A percentile compares a stretch with the other conserved stretches of the same genome.
phyloP scores from a whole-genome alignment of 2,329 filamentous ascomycete species.

The Pseudocercospora fuligena region DNA sequence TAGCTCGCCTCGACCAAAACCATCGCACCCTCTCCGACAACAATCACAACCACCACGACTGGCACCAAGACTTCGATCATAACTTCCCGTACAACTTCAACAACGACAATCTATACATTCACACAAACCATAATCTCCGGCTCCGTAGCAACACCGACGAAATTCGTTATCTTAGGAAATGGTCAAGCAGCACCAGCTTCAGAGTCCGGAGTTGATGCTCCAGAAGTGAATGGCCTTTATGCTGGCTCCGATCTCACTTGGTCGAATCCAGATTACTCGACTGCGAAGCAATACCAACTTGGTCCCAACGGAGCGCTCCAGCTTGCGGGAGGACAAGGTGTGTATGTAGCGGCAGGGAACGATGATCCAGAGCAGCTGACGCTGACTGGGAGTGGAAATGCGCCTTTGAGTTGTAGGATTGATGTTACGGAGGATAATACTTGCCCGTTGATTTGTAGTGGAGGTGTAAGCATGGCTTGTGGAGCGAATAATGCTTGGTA shows the following conservation, averaged over 20 bases:
- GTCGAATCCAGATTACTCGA: background rate
- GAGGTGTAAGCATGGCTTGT: background rate
- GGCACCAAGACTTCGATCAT: background rate
- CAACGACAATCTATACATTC: background rate
- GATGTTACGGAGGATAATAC: constrained; percentile 1
- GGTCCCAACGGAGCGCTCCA: background rate
- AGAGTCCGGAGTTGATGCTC: background rate
- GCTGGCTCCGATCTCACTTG: background rate
- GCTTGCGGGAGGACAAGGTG: background rate
- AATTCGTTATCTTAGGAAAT: background rate
- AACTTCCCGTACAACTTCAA: background rate
- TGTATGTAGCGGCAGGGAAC: background rate
- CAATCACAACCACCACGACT: background rate
- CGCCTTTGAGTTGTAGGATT: background rate
- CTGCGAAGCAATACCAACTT: background rate
- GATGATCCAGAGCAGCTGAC: background rate
- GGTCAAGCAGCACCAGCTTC: background rate
- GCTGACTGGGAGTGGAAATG: too few species aligned
- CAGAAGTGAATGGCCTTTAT: background rate
- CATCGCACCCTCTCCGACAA: background rate
- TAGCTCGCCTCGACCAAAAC: background rate
- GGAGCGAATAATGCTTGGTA: background rate
- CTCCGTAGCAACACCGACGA: background rate
- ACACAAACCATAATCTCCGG: background rate
- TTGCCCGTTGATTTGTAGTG: background rate